Conservation (phyloP, 441 rosid species). For the Hypseocharis bilobata region DNA sequence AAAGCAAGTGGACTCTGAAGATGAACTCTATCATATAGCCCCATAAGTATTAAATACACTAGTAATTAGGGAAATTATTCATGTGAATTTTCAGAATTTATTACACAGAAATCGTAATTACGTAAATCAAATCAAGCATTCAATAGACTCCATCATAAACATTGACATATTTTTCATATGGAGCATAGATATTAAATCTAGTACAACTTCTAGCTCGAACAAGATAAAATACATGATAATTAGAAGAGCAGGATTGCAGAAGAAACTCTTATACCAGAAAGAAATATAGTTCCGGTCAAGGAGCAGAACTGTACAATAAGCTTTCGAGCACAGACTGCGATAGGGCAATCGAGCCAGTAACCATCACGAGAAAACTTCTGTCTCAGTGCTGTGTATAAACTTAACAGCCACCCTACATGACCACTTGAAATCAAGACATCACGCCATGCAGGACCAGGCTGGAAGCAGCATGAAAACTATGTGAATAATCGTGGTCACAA, state of each 20-base stretch:
- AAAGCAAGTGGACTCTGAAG: too few species aligned
- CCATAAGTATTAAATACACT: too few species aligned
- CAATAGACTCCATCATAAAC: not conserved
- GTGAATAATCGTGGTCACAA: conserved; percentile 11
- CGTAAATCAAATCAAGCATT: not conserved
- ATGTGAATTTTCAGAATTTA: not conserved
- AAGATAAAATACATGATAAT: conserved; percentile 1
- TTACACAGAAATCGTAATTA: not conserved
- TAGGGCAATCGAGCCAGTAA: conserved; percentile 85
- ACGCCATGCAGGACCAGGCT: conserved; percentile 94
- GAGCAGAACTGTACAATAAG: conserved; percentile 85
- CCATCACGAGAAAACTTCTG: conserved; percentile 61
- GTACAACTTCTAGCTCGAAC: not conserved
- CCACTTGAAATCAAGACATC: conserved; percentile 81
- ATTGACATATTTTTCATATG: not conserved
- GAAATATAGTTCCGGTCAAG: conserved; percentile 69
- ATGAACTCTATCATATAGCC: too few species aligned
- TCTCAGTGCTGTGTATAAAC: conserved; percentile 66
- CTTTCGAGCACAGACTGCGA: conserved; percentile 90
- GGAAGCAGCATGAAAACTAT: conserved; percentile 31
- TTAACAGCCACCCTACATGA: conserved; percentile 72
- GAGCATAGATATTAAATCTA: not conserved
- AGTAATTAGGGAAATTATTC: too few species aligned
- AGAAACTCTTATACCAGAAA: conserved; percentile 43
- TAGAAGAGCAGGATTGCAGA: not conserved